Conservation (phyloP, 1,284 basidiomycete genomes). For the Cutaneotrichosporon sp. region DNA sequence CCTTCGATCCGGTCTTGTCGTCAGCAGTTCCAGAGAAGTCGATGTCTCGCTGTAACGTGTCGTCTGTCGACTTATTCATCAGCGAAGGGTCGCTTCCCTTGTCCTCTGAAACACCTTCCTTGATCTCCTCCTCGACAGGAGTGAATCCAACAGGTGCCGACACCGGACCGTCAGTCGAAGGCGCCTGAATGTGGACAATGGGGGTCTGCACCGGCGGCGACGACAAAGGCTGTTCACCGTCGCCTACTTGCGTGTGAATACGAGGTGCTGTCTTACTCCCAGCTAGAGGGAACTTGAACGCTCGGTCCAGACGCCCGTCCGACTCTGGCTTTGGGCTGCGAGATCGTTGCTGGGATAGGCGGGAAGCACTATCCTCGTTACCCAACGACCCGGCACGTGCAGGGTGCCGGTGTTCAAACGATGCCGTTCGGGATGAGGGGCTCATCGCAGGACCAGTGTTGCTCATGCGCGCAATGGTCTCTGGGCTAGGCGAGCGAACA, state of each 20-base stretch:
- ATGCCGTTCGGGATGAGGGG: conserved; percentile 10
- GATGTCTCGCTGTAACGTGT: no score
- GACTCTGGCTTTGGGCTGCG: conserved; percentile 46
- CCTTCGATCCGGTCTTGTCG: no score
- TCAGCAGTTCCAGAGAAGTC: no score
- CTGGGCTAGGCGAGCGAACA: conserved; percentile 40
- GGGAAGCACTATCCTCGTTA: background rate
- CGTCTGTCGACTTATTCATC: conserved; percentile 1
- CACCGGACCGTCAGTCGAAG: conserved; percentile 18
- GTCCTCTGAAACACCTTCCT: background rate
- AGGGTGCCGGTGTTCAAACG: conserved; percentile 9
- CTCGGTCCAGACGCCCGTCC: conserved; percentile 44
- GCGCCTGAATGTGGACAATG: conserved; percentile 19
- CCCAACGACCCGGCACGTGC: background rate
- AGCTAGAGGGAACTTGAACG: conserved; percentile 44
- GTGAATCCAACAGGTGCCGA: conserved; percentile 17
- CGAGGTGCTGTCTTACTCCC: background rate
- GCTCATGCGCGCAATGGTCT: conserved; percentile 47
- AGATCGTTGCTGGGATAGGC: conserved; percentile 14
- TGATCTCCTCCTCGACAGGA: conserved; percentile 2
- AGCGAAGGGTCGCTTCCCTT: background rate
- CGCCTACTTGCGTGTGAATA: background rate
- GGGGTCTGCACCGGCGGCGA: conserved; percentile 10
- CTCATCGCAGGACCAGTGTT: conserved; percentile 27
- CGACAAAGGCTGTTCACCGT: background rate